These are phyloP conservation scores for Pluteus cervinus DNA, from an alignment of 768 basidiomycete species.

Conservation along the genomic window DNA sequence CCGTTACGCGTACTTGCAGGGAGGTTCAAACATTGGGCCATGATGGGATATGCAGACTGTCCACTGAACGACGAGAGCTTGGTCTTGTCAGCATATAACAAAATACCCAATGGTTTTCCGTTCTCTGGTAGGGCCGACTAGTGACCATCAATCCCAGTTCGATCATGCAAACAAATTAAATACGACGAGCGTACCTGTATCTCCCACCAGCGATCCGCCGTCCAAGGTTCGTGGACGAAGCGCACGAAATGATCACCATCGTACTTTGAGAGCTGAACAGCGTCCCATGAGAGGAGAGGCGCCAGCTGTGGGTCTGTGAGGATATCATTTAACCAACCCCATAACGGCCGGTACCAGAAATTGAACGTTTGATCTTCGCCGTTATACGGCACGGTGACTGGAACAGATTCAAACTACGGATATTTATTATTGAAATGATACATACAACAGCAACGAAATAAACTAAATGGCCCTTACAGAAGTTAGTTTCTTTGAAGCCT, in stretches of 20 bases:
- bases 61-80: constrained; percentile 31
- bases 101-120: constrained; percentile 21
- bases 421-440: constrained; percentile 5
- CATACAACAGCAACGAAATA: background rate
- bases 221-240: constrained; percentile 31
- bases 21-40: constrained; percentile 26
- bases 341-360: constrained; percentile 15
- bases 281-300: constrained; percentile 25
- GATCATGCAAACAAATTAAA: constrained; percentile 3
- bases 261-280: constrained; percentile 20
- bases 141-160: constrained; percentile 4
- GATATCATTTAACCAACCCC: constrained; percentile 21
- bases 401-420: constrained; percentile 12
- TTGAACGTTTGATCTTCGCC: constrained; percentile 10
- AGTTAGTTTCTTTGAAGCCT: constrained; percentile 6
- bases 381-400: constrained; percentile 14
- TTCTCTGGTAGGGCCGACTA: constrained; percentile 14
- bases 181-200: constrained; percentile 32
- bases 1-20: constrained; percentile 26
- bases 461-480: constrained; percentile 6
- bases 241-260: constrained; percentile 19
- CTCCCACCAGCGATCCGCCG: constrained; percentile 29
- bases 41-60: constrained; percentile 30
- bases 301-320: constrained; percentile 18
- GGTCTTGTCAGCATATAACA: constrained; percentile 36